Evolutionary conservation across 2,329 filamentous ascomycete species (phyloP).

Genomic region (Fusarium solani-melongenae): DNA sequence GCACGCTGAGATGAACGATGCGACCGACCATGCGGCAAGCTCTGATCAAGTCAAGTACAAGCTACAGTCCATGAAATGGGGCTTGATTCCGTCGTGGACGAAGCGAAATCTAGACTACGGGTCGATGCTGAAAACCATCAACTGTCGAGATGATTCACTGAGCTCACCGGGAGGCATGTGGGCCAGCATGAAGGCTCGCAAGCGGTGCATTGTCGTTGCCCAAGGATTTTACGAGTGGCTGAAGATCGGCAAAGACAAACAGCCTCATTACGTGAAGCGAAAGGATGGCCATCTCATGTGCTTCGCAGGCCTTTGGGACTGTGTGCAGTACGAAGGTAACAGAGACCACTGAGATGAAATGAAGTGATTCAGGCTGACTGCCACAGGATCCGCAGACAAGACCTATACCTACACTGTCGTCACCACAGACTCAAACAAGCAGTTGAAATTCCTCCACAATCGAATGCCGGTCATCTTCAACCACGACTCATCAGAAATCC

Average conservation of each 20-base stretch:
- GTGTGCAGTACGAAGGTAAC: conserved; percentile 80
- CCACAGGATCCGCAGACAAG: conserved; percentile 63
- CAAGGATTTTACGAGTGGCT: conserved; percentile 98
- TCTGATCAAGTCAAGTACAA: conserved; percentile 71
- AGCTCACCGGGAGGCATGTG: conserved; percentile 84
- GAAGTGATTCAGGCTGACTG: neutral
- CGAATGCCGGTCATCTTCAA: conserved; percentile 96
- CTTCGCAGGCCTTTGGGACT: conserved; percentile 93
- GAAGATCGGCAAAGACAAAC: conserved; percentile 81
- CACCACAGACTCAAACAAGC: conserved; percentile 86
- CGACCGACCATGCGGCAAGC: neutral
- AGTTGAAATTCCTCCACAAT: conserved; percentile 88
- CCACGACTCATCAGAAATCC: conserved; percentile 75
- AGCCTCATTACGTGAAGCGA: conserved; percentile 85
- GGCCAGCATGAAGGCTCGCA: conserved; percentile 88
- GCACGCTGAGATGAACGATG: neutral
- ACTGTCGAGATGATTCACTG: conserved; percentile 91
- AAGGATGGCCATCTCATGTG: conserved; percentile 87
- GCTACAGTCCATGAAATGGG: conserved; percentile 96
- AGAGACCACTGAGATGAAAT: neutral
- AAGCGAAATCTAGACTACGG: conserved; percentile 84
- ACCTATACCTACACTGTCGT: conserved; percentile 93
- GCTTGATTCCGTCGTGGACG: conserved; percentile 92
- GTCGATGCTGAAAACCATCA: conserved; percentile 87
- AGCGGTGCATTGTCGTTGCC: conserved; percentile 87